These are phyloP conservation scores for Fagopyrum esculentum DNA, from an alignment of 148 eudicot genomes.

Conservation along the genomic window DNA sequence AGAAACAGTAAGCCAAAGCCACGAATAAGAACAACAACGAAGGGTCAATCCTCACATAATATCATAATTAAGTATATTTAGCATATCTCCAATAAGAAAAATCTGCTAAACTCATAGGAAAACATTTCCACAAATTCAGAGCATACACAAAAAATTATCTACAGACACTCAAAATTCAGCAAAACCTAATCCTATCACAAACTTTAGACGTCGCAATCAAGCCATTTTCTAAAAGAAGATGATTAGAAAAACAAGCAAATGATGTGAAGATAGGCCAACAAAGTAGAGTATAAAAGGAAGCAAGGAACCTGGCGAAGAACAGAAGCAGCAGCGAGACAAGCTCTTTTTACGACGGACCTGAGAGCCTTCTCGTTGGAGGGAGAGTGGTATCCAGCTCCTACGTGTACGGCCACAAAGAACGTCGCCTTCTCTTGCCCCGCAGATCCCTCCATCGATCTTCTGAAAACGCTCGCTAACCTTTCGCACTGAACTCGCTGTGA, in stretches of 20 bases:
- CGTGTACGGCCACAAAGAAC: constrained; percentile 94
- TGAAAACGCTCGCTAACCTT: too few species aligned
- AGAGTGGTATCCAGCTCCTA: constrained; percentile 93
- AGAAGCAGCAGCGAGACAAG: constrained; percentile 79
- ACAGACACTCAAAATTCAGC: background rate
- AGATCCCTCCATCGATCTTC: constrained; percentile 26
- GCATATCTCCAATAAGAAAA: background rate
- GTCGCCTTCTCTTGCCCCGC: constrained; percentile 21
- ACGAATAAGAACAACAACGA: background rate
- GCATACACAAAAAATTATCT: background rate
- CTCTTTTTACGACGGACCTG: constrained; percentile 73
- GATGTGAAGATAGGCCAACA: background rate
- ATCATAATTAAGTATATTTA: background rate
- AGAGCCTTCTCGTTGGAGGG: constrained; percentile 72
- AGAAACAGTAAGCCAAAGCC: constrained; percentile 6
- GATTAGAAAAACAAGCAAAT: background rate
- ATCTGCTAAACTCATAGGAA: background rate
- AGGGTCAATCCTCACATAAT: background rate
- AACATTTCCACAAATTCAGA: background rate
- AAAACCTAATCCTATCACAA: background rate
- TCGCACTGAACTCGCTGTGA: too few species aligned
- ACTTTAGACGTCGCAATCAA: background rate
- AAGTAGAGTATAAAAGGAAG: background rate
- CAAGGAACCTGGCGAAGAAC: constrained; percentile 49
- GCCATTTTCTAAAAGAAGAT: background rate